Conservation (phyloP, 2,329 filamentous ascomycete species). For the Cryoendolithus antarcticus region DNA sequence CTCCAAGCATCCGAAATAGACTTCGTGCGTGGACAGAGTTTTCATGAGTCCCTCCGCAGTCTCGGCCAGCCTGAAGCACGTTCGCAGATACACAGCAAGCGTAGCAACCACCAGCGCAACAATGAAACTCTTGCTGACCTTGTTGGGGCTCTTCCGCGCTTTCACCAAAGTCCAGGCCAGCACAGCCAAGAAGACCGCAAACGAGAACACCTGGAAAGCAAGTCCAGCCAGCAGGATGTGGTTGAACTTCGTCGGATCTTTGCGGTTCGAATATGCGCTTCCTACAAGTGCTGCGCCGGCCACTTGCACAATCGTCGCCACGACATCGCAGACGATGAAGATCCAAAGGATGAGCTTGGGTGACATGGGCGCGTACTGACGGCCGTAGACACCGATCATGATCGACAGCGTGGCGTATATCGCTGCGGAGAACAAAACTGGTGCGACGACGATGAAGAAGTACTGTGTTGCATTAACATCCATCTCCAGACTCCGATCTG, state of each 20-base stretch:
- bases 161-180: conserved; percentile 30
- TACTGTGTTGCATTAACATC: conserved; percentile 26
- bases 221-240: conserved; percentile 45
- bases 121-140: conserved; percentile 29
- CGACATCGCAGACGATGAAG: conserved; percentile 43
- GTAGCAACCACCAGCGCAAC: conserved; percentile 33
- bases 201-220: conserved; percentile 42
- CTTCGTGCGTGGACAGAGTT: conserved; percentile 37
- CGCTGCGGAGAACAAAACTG: conserved; percentile 44
- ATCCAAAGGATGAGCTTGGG: conserved; percentile 39
- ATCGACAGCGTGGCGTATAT: conserved; percentile 43
- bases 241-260: conserved; percentile 40
- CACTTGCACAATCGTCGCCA: conserved; percentile 43
- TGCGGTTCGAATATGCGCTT: conserved; percentile 33
- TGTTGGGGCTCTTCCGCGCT: conserved; percentile 19
- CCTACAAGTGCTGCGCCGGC: conserved; percentile 44
- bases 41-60: conserved; percentile 38
- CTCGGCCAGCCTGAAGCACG: conserved; percentile 43
- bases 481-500: not conserved
- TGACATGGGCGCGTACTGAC: conserved; percentile 32
- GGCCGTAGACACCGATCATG: conserved; percentile 36
- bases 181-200: conserved; percentile 37
- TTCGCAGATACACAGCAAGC: conserved; percentile 39
- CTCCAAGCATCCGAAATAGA: conserved; percentile 42
- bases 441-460: conserved; percentile 49